Conservation (phyloP, 2,329 filamentous ascomycete species). For the Aspergillus ochraceus region DNA sequence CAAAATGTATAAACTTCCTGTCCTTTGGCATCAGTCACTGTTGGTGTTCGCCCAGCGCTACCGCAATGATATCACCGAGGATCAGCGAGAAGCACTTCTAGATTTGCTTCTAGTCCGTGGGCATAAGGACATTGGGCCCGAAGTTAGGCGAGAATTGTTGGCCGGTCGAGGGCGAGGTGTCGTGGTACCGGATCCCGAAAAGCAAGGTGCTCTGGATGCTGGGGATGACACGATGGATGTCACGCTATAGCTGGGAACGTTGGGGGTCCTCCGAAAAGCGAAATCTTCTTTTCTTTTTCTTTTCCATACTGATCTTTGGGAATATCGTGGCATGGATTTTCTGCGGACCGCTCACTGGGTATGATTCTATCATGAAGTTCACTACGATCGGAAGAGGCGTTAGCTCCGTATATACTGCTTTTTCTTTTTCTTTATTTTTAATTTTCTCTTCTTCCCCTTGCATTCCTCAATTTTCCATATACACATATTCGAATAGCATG, state of each 20-base stretch:
- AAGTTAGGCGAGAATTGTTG: constrained; percentile 83
- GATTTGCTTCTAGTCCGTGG: constrained; percentile 83
- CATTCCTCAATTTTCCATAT: not conserved
- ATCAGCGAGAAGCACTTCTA: constrained; percentile 85
- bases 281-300: not conserved
- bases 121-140: constrained; percentile 84
- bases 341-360: not conserved
- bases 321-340: not conserved
- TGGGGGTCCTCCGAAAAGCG: not conserved
- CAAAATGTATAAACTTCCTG: constrained; percentile 68
- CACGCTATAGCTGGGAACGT: constrained; percentile 37
- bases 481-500: not conserved
- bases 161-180: constrained; percentile 85
- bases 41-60: constrained; percentile 92
- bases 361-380: not conserved
- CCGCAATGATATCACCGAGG: constrained; percentile 92
- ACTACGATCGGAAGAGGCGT: not conserved
- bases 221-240: constrained; percentile 91
- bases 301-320: not conserved
- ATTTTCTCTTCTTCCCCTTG: not conserved
- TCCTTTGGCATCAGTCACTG: constrained; percentile 94
- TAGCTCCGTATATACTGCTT: not conserved
- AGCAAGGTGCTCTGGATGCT: constrained; percentile 64
- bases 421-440: not conserved
- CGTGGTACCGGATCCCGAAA: constrained; percentile 44